Percentiles rank a stretch among this genome's conserved stretches.
Conservation (phyloP, 2,329 filamentous ascomycete genomes). For the Aspergillus clavatus region DNA sequence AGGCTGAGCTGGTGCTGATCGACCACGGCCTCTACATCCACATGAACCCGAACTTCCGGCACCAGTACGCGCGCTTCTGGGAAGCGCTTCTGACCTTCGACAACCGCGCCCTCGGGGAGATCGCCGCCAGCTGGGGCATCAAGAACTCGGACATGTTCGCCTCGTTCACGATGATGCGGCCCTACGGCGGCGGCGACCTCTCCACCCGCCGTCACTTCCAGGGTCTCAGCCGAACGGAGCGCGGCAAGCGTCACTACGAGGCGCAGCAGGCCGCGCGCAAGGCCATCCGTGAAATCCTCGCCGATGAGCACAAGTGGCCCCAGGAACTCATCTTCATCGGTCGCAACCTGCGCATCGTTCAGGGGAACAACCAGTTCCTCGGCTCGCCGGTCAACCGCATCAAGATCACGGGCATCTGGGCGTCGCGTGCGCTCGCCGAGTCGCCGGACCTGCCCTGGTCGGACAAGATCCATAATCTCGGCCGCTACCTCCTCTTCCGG, state of each 20-base stretch:
- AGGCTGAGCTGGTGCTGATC: constrained; percentile 86
- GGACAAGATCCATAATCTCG: constrained; percentile 64
- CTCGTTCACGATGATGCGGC: constrained; percentile 79
- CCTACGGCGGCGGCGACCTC: constrained; percentile 79
- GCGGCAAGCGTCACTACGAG: constrained; percentile 62
- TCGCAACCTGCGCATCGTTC: constrained; percentile 85
- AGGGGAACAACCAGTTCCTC: constrained; percentile 87
- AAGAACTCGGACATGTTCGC: constrained; percentile 87
- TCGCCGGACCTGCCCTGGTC: constrained; percentile 58
- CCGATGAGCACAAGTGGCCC: constrained; percentile 83
- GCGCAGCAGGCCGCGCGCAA: constrained; percentile 70
- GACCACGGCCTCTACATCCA: constrained; percentile 96
- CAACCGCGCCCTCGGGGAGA: constrained; percentile 68
- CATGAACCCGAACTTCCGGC: constrained; percentile 76
- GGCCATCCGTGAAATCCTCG: constrained; percentile 72
- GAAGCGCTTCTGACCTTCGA: constrained; percentile 91
- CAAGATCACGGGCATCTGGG: constrained; percentile 92
- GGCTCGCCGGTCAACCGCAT: constrained; percentile 85
- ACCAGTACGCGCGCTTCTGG: constrained; percentile 88
- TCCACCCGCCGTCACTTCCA: constrained; percentile 56
- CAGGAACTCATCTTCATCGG: constrained; percentile 89
- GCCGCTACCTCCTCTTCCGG: constrained; percentile 76
- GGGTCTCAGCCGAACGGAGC: constrained; percentile 50
- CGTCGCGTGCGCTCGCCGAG: constrained; percentile 75
- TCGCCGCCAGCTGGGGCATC: constrained; percentile 80